Conservation (phyloP, 108 stramenopile species). For the Cyclostephanos tholiformis region DNA sequence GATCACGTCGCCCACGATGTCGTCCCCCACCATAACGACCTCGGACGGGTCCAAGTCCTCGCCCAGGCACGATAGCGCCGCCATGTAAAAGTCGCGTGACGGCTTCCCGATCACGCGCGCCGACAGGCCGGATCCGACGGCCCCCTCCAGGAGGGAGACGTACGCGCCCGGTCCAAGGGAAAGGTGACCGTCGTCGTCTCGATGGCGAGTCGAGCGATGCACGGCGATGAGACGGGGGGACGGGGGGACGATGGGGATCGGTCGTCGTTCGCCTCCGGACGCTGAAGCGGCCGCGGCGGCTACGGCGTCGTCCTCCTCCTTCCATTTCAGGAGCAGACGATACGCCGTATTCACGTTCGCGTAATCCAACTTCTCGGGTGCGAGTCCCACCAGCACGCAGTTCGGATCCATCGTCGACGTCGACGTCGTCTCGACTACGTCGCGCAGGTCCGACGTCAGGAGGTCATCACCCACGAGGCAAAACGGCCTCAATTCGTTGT, state of each 20-base stretch:
- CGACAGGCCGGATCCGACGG: constrained; percentile 30
- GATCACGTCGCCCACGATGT: constrained; percentile 59
- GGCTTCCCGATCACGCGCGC: constrained; percentile 74
- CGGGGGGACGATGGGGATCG: not conserved
- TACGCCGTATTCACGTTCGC: constrained; percentile 66
- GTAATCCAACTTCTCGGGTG: constrained; percentile 66
- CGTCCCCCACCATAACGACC: constrained; percentile 75
- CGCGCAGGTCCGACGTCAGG: constrained; percentile 44
- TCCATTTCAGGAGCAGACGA: constrained; percentile 50
- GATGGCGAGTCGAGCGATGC: constrained; percentile 58
- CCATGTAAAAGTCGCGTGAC: constrained; percentile 55
- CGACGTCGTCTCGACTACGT: constrained; percentile 18
- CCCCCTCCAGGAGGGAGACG: constrained; percentile 57
- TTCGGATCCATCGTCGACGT: constrained; percentile 29
- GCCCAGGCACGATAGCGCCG: constrained; percentile 40
- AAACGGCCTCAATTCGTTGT: constrained; percentile 49
- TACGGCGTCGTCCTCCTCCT: not conserved
- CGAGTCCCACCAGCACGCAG: constrained; percentile 74
- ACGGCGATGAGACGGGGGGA: constrained; percentile 60
- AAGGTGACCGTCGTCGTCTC: constrained; percentile 49
- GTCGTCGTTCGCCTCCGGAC: not conserved
- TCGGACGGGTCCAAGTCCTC: constrained; percentile 25
- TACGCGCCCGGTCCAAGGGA: constrained; percentile 75
- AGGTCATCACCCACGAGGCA: constrained; percentile 64
- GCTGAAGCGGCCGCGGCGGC: too few species aligned